Evolutionary conservation across 352 stramenopile species (phyloP).

Genomic region (Pythium sukuiense): DNA sequence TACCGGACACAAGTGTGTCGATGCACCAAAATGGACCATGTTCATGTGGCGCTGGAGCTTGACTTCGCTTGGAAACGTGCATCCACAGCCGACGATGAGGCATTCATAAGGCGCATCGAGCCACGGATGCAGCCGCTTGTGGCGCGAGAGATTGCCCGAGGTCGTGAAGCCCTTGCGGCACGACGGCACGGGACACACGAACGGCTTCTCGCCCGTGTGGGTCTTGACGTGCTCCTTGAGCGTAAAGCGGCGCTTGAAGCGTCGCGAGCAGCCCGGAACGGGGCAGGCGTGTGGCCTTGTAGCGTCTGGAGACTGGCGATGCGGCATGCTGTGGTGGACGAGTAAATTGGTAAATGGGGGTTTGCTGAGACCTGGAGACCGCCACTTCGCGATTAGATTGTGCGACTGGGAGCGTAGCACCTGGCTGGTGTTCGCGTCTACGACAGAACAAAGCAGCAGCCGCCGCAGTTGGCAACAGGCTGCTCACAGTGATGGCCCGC

Average conservation of each 20-base stretch:
- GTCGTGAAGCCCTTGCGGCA: conserved; percentile 76
- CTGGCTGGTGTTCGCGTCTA: neutral
- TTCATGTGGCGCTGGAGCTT: conserved; percentile 64
- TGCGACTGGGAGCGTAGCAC: neutral
- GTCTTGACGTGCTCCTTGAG: conserved; percentile 78
- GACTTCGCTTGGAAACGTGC: conserved; percentile 60
- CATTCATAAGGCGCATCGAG: conserved; percentile 26
- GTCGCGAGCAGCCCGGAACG: conserved; percentile 39
- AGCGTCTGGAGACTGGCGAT: neutral
- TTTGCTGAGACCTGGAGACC: neutral
- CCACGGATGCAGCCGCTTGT: conserved; percentile 46
- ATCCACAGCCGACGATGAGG: conserved; percentile 30
- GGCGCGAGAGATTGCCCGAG: conserved; percentile 69
- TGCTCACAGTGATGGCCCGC: neutral
- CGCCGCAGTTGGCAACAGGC: neutral
- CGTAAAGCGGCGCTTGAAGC: conserved; percentile 72
- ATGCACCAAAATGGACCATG: conserved; percentile 71
- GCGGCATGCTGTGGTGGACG: neutral
- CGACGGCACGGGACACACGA: conserved; percentile 25
- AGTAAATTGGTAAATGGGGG: neutral
- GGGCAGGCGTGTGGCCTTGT: conserved; percentile 34
- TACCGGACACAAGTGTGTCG: conserved; percentile 36
- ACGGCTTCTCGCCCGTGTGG: conserved; percentile 69
- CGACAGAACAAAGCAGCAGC: too few relatives aligned
- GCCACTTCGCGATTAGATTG: neutral